phyloP scores from a whole-genome alignment of 2,329 filamentous ascomycete species.

The Laburnicola sp. region DNA sequence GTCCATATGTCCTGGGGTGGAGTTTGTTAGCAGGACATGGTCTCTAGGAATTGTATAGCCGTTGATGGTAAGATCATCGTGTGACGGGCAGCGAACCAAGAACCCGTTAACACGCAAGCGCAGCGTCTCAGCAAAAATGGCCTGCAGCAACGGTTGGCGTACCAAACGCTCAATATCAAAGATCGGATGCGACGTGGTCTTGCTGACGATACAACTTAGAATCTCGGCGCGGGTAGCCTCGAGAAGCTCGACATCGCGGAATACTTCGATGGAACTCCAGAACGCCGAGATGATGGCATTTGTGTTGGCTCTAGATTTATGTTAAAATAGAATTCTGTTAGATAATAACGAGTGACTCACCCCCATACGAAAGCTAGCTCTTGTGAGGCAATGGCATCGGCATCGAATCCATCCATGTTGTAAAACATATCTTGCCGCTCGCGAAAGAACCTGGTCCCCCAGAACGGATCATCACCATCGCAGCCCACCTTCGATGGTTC shows the following conservation, averaged over 20 bases:
- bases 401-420: conserved; percentile 12
- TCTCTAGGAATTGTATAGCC: conserved; percentile 33
- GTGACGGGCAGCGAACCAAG: conserved; percentile 20
- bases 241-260: conserved; percentile 22
- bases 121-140: conserved; percentile 44
- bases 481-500: no score
- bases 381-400: conserved; percentile 9
- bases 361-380: conserved; percentile 12
- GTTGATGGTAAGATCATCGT: conserved; percentile 26
- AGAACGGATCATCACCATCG: conserved; percentile 16
- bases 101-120: conserved; percentile 30
- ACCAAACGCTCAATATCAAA: conserved; percentile 13
- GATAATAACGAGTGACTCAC: no score
- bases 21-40: conserved; percentile 27
- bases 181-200: conserved; percentile 5
- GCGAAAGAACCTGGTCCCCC: conserved; percentile 12
- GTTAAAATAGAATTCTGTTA: background rate
- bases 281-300: conserved; percentile 11
- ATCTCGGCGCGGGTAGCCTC: background rate
- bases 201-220: background rate
- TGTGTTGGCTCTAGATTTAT: conserved; percentile 6
- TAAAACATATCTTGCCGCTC: conserved; percentile 11
- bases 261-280: conserved; percentile 32
- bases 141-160: conserved; percentile 32
- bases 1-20: conserved; percentile 32